phyloP scores from a whole-genome alignment of 257 asterid species.

The Gentiana straminea region DNA sequence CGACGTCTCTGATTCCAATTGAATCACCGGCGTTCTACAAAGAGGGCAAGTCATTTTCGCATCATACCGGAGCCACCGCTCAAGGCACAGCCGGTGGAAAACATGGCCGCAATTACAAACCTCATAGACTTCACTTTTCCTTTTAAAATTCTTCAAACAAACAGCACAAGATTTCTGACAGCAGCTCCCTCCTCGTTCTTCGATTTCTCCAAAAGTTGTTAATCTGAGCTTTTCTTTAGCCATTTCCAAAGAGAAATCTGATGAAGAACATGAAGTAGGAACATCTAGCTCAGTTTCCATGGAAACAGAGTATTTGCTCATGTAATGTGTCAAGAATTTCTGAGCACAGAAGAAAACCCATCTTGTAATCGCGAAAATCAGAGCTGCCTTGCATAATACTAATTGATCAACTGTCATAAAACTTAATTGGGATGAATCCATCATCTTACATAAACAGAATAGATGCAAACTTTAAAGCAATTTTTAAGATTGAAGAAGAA shows the following conservation, averaged over 20 bases:
- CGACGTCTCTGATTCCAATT: slow-evolving; percentile 12
- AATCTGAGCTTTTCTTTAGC: slow-evolving; percentile 29
- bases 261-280: slow-evolving; percentile 7
- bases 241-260: slow-evolving; percentile 17
- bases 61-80: slow-evolving; percentile 53
- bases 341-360: slow-evolving; percentile 38
- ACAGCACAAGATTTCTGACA: slow-evolving; percentile 44
- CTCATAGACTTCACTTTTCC: slow-evolving; percentile 52
- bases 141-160: slow-evolving; percentile 39
- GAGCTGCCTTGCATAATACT: slow-evolving; percentile 46
- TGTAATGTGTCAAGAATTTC: slow-evolving; percentile 20
- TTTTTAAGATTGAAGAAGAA: no score
- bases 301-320: slow-evolving; percentile 13
- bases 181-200: slow-evolving; percentile 13
- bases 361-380: slow-evolving; percentile 42
- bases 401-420: slow-evolving; percentile 21
- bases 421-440: no score
- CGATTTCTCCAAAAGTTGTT: slow-evolving; percentile 33
- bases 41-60: slow-evolving; percentile 53
- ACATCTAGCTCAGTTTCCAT: slow-evolving; percentile 7
- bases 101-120: slow-evolving; percentile 62
- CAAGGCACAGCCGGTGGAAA: slow-evolving; percentile 58
- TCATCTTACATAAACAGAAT: no score
- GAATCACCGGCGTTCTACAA: slow-evolving; percentile 43
- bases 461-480: no score